phyloP scores from a whole-genome alignment of 331 rosid genomes.

The Erythrophleum ivorense region DNA sequence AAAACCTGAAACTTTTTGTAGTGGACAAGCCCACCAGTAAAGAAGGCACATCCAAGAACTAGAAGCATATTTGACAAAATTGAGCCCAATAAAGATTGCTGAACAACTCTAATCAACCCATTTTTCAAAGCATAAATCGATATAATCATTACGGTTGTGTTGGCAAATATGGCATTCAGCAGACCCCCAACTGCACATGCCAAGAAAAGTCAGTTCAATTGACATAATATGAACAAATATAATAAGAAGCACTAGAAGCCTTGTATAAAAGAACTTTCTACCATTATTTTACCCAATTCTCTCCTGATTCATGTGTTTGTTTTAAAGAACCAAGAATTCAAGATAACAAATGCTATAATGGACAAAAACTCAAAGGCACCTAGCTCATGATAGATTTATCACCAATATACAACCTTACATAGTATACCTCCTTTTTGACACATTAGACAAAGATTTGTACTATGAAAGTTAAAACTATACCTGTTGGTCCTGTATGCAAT shows the following conservation, averaged over 20 bases:
- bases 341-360: background rate
- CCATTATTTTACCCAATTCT: background rate
- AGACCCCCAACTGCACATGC: slow-evolving; percentile 90
- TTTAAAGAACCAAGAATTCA: background rate
- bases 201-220: slow-evolving; percentile 29
- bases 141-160: slow-evolving; percentile 94
- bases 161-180: slow-evolving; percentile 94
- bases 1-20: slow-evolving; percentile 69
- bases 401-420: background rate
- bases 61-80: slow-evolving; percentile 94
- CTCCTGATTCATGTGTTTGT: background rate
- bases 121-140: slow-evolving; percentile 87
- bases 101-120: slow-evolving; percentile 90
- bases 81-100: slow-evolving; percentile 87
- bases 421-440: background rate
- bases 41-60: slow-evolving; percentile 97
- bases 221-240: background rate
- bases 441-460: background rate
- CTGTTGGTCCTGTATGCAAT: slow-evolving; percentile 90
- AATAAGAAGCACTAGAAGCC: no score
- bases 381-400: background rate
- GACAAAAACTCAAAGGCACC: background rate
- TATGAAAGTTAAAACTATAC: slow-evolving; percentile 39
- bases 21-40: slow-evolving; percentile 83
- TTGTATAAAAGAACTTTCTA: background rate